phyloP scores from a whole-genome alignment of 2,329 filamentous ascomycete genomes.

The Chrysoporthe cubensis region DNA sequence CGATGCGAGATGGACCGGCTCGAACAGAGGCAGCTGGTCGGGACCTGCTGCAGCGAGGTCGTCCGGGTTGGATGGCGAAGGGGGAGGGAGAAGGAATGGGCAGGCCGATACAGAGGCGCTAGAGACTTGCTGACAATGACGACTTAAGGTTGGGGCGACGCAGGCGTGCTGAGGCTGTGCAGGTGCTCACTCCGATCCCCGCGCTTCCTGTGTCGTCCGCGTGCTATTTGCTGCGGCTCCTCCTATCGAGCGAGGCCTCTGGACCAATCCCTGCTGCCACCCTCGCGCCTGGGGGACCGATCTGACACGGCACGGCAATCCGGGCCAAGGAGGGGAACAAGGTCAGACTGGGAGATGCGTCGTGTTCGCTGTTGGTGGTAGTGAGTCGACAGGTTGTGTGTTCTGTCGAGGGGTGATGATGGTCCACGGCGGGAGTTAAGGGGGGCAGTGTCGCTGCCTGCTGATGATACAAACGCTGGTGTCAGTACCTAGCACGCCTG shows the following conservation, averaged over 20 bases:
- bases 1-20: constrained; percentile 9
- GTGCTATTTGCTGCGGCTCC: neutral
- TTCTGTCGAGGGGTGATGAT: constrained; percentile 1
- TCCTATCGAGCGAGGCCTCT: neutral
- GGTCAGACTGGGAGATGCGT: neutral
- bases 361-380: neutral
- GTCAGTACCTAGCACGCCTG: neutral
- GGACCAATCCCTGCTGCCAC: constrained; percentile 26
- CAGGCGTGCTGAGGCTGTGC: constrained; percentile 30
- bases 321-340: neutral
- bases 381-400: neutral
- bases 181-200: constrained; percentile 22
- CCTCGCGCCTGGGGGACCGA: neutral
- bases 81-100: neutral
- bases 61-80: constrained; percentile 6
- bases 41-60: neutral
- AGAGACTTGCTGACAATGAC: constrained; percentile 25
- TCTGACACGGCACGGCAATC: neutral
- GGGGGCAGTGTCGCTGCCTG: constrained; percentile 2
- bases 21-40: constrained; percentile 4
- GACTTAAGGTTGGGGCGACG: constrained; percentile 21
- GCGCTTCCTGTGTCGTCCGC: constrained; percentile 12
- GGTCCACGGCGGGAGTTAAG: neutral
- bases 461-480: neutral
- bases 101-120: constrained; percentile 10